A percentile compares a stretch with the other conserved stretches of the same genome.
phyloP scores from a whole-genome alignment of 192 early-diverging fungal species.

The Bifiguratus adelaidae region DNA sequence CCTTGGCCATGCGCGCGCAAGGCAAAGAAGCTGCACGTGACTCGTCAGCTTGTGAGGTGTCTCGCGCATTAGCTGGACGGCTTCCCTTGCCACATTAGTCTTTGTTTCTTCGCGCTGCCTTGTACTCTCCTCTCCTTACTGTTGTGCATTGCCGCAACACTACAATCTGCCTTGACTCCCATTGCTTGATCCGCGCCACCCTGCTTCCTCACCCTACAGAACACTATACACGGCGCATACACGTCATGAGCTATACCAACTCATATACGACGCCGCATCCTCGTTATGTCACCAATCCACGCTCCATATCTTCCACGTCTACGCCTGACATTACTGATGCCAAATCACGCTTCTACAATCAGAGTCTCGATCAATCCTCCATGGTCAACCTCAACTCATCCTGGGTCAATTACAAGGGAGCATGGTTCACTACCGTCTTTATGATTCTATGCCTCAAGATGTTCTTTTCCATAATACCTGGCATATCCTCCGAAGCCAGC shows the following conservation, averaged over 20 bases:
- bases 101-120: no score
- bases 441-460: slow-evolving; percentile 72
- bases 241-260: neutral
- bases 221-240: no score
- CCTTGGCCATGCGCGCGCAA: no score
- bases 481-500: slow-evolving; percentile 80
- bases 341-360: slow-evolving; percentile 11
- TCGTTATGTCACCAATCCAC: neutral
- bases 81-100: no score
- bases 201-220: neutral
- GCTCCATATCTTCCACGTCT: neutral
- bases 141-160: no score
- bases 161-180: neutral
- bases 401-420: slow-evolving; percentile 53
- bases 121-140: no score
- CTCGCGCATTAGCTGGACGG: no score
- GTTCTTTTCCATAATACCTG: slow-evolving; percentile 76
- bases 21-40: no score
- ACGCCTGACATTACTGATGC: neutral
- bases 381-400: slow-evolving; percentile 51
- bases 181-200: neutral
- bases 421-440: slow-evolving; percentile 61
- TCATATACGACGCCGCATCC: neutral
- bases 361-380: slow-evolving; percentile 38
- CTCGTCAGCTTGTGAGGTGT: no score